Evolutionary conservation across 768 basidiomycete species (phyloP).

Genomic region (Termitomyces sp.): DNA sequence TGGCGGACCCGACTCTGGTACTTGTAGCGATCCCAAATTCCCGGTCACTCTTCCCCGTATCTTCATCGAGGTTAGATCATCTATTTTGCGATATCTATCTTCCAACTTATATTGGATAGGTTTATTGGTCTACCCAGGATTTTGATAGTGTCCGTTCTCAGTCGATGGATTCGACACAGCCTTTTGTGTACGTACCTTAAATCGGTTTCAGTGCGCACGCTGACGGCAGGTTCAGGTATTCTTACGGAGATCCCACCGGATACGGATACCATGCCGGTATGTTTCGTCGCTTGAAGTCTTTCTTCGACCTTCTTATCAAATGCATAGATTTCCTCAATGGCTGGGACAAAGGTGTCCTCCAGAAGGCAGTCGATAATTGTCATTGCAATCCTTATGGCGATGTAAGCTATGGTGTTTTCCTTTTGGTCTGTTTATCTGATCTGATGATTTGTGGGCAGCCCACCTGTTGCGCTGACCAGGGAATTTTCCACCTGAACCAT

Average conservation of each 20-base stretch:
- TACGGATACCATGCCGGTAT: conserved; percentile 55
- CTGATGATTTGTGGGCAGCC: conserved; percentile 19
- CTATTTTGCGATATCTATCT: background rate
- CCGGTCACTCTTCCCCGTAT: conserved; percentile 41
- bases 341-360: conserved; percentile 52
- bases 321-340: conserved; percentile 49
- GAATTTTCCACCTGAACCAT: conserved; percentile 37
- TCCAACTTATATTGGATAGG: conserved; percentile 17
- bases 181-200: conserved; percentile 39
- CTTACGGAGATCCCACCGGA: conserved; percentile 58
- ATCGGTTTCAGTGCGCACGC: background rate
- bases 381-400: conserved; percentile 41
- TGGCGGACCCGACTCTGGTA: conserved; percentile 41
- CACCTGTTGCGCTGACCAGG: conserved; percentile 38
- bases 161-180: conserved; percentile 42
- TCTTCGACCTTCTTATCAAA: background rate
- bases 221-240: conserved; percentile 22
- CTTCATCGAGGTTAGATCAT: conserved; percentile 41
- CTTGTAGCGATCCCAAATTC: conserved; percentile 40
- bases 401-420: conserved; percentile 18
- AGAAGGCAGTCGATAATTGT: conserved; percentile 49
- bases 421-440: background rate
- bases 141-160: conserved; percentile 31
- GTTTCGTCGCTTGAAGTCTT: conserved; percentile 7
- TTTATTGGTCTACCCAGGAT: conserved; percentile 37